These are phyloP conservation scores for Mucor plumbeus DNA, from an alignment of 371 early-diverging fungal genomes.

Conservation along the genomic window DNA sequence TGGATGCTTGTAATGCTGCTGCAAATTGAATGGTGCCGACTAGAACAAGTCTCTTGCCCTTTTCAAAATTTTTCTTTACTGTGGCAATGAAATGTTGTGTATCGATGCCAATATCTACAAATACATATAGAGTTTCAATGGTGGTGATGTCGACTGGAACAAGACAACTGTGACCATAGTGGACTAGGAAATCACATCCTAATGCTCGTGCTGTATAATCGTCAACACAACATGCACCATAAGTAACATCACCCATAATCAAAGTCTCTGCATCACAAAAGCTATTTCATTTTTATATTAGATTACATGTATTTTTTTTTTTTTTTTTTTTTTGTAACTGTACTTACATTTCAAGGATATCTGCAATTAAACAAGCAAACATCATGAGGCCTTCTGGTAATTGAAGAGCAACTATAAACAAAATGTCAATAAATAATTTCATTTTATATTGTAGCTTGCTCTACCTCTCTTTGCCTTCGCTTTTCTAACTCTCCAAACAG, in stretches of 20 bases:
- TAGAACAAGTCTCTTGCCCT: constrained; percentile 75
- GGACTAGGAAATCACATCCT: constrained; percentile 97
- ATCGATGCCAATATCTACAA: constrained; percentile 99
- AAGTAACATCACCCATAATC: constrained; percentile 99
- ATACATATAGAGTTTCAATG: constrained; percentile 97
- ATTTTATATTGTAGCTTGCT: not conserved
- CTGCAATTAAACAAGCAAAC: constrained; percentile 93
- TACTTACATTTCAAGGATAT: constrained; percentile 83
- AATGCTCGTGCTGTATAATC: constrained; percentile 94
- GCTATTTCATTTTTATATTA: constrained; percentile 31
- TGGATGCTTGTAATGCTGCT: constrained; percentile 81
- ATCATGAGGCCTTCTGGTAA: constrained; percentile 99
- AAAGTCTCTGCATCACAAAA: constrained; percentile 91
- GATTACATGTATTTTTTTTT: not conserved
- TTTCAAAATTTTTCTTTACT: constrained; percentile 82
- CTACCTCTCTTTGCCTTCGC: constrained; percentile 78
- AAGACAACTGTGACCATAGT: constrained; percentile 99
- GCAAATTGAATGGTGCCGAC: constrained; percentile 99
- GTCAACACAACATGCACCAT: constrained; percentile 99
- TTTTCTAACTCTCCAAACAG: constrained; percentile 90
- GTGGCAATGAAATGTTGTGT: constrained; percentile 92
- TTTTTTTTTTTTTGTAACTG: not conserved
- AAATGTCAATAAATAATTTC: not conserved
- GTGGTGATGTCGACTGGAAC: constrained; percentile 96
- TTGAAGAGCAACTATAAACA: constrained; percentile 88